Evolutionary conservation across 2,329 filamentous ascomycete genomes (phyloP).

Genomic region (Pestalotiopsis sp.): DNA sequence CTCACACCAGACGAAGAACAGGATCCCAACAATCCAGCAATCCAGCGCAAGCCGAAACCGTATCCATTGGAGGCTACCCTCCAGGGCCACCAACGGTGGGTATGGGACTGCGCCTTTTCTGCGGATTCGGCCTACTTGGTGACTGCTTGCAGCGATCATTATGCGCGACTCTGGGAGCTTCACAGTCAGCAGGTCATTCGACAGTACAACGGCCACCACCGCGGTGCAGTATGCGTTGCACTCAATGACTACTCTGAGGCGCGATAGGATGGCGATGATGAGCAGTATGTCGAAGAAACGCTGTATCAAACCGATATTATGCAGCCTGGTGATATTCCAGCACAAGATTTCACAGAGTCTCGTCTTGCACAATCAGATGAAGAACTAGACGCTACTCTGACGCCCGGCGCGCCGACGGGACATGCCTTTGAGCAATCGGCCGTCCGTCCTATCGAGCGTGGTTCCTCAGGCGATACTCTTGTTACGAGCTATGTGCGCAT

Average conservation of each 20-base stretch:
- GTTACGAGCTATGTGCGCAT: background rate
- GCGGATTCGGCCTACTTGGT: constrained; percentile 92
- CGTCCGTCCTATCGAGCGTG: too few species aligned
- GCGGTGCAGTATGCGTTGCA: constrained; percentile 89
- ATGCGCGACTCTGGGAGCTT: constrained; percentile 89
- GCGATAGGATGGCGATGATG: constrained; percentile 28
- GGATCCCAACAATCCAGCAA: constrained; percentile 15
- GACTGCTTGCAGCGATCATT: constrained; percentile 91
- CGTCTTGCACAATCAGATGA: background rate
- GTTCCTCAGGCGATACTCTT: too few species aligned
- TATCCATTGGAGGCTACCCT: constrained; percentile 86
- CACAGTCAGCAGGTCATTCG: constrained; percentile 84
- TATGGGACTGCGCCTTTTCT: constrained; percentile 96
- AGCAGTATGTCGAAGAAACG: background rate
- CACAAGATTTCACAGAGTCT: background rate
- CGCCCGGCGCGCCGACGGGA: background rate
- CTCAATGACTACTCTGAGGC: constrained; percentile 81
- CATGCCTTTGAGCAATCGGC: too few species aligned
- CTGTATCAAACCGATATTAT: background rate
- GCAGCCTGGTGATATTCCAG: background rate
- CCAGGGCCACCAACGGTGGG: constrained; percentile 90
- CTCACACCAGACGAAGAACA: background rate
- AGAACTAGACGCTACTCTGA: too few species aligned
- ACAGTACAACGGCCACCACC: constrained; percentile 93
- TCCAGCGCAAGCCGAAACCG: constrained; percentile 44